Conservation (phyloP, 257 asterid species). For the Gentiana dahurica region DNA sequence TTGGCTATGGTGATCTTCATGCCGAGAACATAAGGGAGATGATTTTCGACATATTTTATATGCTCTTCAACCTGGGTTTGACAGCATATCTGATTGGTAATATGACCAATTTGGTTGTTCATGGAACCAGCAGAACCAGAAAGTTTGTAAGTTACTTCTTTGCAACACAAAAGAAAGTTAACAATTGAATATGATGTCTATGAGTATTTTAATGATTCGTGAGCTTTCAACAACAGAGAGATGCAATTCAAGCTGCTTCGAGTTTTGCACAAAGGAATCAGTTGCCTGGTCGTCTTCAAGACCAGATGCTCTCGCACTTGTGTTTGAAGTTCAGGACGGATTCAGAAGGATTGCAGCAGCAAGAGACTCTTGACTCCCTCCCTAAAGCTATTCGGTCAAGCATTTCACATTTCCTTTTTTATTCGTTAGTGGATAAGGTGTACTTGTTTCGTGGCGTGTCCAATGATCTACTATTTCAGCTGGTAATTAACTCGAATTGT, state of each 20-base stretch:
- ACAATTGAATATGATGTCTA: too few relatives aligned
- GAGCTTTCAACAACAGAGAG: constrained; percentile 15
- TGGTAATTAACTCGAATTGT: constrained; percentile 13
- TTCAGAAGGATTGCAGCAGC: constrained; percentile 32
- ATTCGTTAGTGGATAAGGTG: constrained; percentile 23
- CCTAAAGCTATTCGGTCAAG: constrained; percentile 38
- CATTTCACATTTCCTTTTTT: constrained; percentile 28
- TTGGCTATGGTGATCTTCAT: constrained; percentile 95
- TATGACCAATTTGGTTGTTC: constrained; percentile 94
- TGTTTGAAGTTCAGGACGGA: constrained; percentile 33
- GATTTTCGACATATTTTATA: constrained; percentile 71
- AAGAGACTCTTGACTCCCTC: constrained; percentile 30
- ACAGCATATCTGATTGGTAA: constrained; percentile 92
- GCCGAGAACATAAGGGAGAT: constrained; percentile 80
- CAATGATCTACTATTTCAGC: constrained; percentile 29
- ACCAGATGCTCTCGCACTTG: constrained; percentile 39
- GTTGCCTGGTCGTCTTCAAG: constrained; percentile 28
- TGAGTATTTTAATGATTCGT: neutral
- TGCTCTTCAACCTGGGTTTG: constrained; percentile 88
- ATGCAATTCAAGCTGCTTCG: constrained; percentile 32
- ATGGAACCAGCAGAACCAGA: constrained; percentile 81
- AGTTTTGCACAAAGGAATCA: constrained; percentile 32
- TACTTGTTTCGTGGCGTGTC: constrained; percentile 30
- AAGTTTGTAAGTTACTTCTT: constrained; percentile 53
- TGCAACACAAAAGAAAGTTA: too few relatives aligned